Base-by-base conservation (phyloP, 2,329 filamentous ascomycete genomes). In the Aureobasidium zeae region DNA sequence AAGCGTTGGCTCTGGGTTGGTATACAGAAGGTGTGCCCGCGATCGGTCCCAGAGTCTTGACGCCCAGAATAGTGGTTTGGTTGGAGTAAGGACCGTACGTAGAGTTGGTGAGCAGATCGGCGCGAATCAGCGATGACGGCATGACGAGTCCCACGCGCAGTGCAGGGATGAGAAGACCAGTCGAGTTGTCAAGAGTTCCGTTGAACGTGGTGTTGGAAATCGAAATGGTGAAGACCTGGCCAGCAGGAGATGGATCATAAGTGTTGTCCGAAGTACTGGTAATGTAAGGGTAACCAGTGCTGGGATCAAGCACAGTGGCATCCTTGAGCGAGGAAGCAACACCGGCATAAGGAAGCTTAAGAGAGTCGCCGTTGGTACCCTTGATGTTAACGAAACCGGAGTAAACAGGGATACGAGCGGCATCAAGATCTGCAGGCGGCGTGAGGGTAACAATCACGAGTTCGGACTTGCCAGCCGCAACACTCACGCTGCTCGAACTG, bases 321-420 rank as follows among this genome's bases (percentile, higher is more conserved):
- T 47, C 45, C 39, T 51, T 47, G 45, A 55, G 44, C 43, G 38
- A 48, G 35, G 51, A 45, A 12, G 52, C 57, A n/a, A 57, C 52
- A 9, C 59, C 59, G 19, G 57, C 50, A 47, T 62, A 62, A 5
- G 59, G 58, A 7, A 61, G 48, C 15, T 55, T 56, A 22, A 59
- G 51, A 3, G 50, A 54, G 25, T 54, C 54, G 28, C 49, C 44
- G 25, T 52, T 45, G 24, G 41, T 45, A 42, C 47, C 50, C 15
- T 52, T 52, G 21, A 53, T 39, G n/a, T 53, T 50, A 41, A 61
- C 53, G 42, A 58, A 60, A 10, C 59, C 57, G 42, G 57, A 54
- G 48, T 60, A 61, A 22, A 60, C 53, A 7, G 59, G 56, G 13
- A 61, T 55, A 17, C 54, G 55, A 25, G 50, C 48, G 2, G 50